Percentiles rank a stretch among this genome's conserved stretches.
Conservation (phyloP, 345 rosid species). For the Populus pruinosa region DNA sequence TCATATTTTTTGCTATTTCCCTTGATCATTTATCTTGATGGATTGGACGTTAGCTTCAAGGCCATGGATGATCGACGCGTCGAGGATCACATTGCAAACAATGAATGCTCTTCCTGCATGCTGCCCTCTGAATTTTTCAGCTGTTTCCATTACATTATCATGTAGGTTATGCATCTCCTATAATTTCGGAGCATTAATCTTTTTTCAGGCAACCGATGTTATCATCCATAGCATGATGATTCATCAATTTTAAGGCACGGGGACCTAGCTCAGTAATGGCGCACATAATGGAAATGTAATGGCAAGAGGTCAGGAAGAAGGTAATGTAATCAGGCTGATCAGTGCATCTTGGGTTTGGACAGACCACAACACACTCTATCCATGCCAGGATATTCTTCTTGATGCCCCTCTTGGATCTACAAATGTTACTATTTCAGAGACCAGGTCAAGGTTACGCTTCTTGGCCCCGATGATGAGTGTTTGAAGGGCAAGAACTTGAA, state of each 20-base stretch:
- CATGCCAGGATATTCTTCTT: conserved; percentile 57
- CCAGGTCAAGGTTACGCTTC: conserved; percentile 85
- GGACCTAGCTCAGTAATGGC: conserved; percentile 55
- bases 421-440: conserved; percentile 55
- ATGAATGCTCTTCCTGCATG: too few relatives aligned
- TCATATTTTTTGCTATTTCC: too few relatives aligned
- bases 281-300: conserved; percentile 28
- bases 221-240: conserved; percentile 71
- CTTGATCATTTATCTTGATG: too few relatives aligned
- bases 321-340: conserved; percentile 63
- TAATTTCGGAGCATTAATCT: too few relatives aligned
- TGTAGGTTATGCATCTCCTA: too few relatives aligned
- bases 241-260: conserved; percentile 54
- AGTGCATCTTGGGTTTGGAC: conserved; percentile 62
- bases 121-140: too few relatives aligned
- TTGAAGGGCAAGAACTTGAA: conserved; percentile 54
- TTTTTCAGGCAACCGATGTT: conserved; percentile 43
- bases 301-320: conserved; percentile 50
- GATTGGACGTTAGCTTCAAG: too few relatives aligned
- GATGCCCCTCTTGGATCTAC: conserved; percentile 66
- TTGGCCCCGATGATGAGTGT: conserved; percentile 67
- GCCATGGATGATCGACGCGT: too few relatives aligned
- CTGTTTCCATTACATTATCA: too few relatives aligned
- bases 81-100: too few relatives aligned
- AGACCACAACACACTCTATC: conserved; percentile 64